phyloP scores from a whole-genome alignment of 2,329 filamentous ascomycete species.

The Arthrinium phaeospermum region DNA sequence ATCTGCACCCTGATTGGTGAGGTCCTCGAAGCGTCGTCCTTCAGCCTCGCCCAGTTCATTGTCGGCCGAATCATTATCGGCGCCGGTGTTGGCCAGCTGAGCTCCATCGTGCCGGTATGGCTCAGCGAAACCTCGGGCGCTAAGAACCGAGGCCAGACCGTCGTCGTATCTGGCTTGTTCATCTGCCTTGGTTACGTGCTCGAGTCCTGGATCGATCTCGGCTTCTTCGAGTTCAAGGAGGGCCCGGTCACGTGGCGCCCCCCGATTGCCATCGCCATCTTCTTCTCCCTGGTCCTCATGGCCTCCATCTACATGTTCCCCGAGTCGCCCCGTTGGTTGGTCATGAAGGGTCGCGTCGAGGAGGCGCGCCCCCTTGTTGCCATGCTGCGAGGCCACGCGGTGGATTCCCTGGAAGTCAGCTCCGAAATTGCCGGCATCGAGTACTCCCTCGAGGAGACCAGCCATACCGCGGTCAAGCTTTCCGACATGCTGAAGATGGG shows the following conservation, averaged over 20 bases:
- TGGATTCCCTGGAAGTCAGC: slow-evolving; percentile 33
- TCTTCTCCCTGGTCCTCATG: slow-evolving; percentile 38
- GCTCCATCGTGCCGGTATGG: slow-evolving; percentile 48
- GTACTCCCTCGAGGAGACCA: slow-evolving; percentile 51
- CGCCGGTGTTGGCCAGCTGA: slow-evolving; percentile 45
- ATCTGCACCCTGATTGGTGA: slow-evolving; percentile 49
- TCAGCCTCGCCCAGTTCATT: slow-evolving; percentile 47
- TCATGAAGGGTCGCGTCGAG: slow-evolving; percentile 37
- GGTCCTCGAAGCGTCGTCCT: slow-evolving; percentile 47
- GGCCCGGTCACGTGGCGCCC: slow-evolving; percentile 41
- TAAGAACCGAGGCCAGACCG: slow-evolving; percentile 49
- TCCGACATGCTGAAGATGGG: slow-evolving; percentile 54
- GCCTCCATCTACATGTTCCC: slow-evolving; percentile 40
- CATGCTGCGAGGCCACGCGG: slow-evolving; percentile 29
- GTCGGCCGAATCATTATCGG: slow-evolving; percentile 48
- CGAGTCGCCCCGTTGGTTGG: slow-evolving; percentile 44
- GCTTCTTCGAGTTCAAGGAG: slow-evolving; percentile 42
- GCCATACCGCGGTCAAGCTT: slow-evolving; percentile 42
- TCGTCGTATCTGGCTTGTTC: slow-evolving; percentile 44
- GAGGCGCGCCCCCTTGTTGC: slow-evolving; percentile 41
- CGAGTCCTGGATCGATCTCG: slow-evolving; percentile 52
- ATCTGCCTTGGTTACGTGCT: slow-evolving; percentile 45
- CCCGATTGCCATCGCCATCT: slow-evolving; percentile 40
- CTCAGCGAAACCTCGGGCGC: slow-evolving; percentile 45
- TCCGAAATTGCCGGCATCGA: slow-evolving; percentile 55